Evolutionary conservation across 345 rosid genomes (phyloP), one percentile per base, ranked within the genome.

Genomic region (Xanthoceras sorbifolium): DNA sequence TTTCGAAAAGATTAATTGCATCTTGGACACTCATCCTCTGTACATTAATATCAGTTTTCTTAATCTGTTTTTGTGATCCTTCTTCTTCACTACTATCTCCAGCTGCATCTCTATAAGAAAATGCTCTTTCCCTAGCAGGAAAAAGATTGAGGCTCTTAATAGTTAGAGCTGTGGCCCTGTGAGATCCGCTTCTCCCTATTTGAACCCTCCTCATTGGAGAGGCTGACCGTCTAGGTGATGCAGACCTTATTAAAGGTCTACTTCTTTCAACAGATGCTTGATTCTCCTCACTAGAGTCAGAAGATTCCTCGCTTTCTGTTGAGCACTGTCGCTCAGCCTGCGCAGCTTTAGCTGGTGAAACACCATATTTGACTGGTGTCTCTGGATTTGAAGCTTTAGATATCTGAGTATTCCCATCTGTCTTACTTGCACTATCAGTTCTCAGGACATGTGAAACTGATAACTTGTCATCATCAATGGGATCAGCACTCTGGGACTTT

Each of bases 191-290:
- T 72, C 89, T 87, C 66, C 91, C 92, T 71, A 90, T 85, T 82
- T 90, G 91, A 75, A 90, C 76, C 84, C 91, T 87, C 74, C 89
- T 83, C 92, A 88, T 90, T 34, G 92, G 94, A 79, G 94, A 90
- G 26, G 90, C 92, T 11, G 94, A 88, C 82, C 94, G 84, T 75
- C 88, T 90, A 36, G 90, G 86, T 22, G 85, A 78, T 72, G 86
- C 85, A 44, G 90, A 87, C 82, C 92, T 86, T 68, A 81, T 50
- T 44, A 84, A 67, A 78, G 84, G 31, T 64, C 89, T 87, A 82
- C 89, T 86, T 80, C 92, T 88, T 77, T 88, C 92, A 8, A 40
- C 78, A 69, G 87, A 79, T 9, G 32, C 65, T 75, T 82, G 84
- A 76, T 80, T 76, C 50, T 84, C 86, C 48, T 87, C 90, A 71